Evolutionary conservation across 192 early-diverging fungal species (phyloP), one percentile per base, ranked within the genome.

Genomic region (Allomyces arbusculus): DNA sequence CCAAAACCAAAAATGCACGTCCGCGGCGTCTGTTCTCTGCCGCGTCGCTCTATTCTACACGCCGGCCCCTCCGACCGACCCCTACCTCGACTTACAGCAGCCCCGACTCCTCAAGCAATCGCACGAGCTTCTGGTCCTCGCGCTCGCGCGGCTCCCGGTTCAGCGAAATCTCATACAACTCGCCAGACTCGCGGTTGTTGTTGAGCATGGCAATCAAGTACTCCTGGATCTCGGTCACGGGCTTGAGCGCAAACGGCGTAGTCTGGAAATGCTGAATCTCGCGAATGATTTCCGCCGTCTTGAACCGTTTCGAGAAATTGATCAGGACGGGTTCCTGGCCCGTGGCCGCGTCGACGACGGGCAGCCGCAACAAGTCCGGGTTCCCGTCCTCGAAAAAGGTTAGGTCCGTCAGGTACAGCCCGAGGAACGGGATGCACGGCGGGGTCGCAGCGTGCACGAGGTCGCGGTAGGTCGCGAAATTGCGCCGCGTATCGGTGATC

Each of bases 241-340:
- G 66, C 4, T 79, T 87, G 25, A 94, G 68, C 64, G 81, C 76
- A 72, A 91, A 95, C 61, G 87, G 84, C 7, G 80, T 79, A 62
- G 84, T 86, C 74, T 92, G 91, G 72, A 89, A 94, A 75, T 91
- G 87, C 71, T 92, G 89, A 62, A 92, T 81, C 62, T 93, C 88
- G 25, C 84, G 84, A 69, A 95, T 85, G 22, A 92, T 87, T 63
- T 90, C 87, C 0, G 89, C 90, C 0, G 87, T 89, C 74, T 89
- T 91, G 75, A 82, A 82, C 44, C 87, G 82, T 73, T 94, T 94
- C 67, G 81, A 77, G 75, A 95, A 93, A 76, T 95, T 95, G 79
- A 95, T 91, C 45, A 95, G 74, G 20, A 78, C 74, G 16, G 80
- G 76, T 14, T 76, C 68, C 69, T 73, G 80, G 61, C 80, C 77